Evolutionary conservation across 257 asterid species (phyloP), one percentile per base, ranked within the genome.

Genomic region (Datura wrightii): DNA sequence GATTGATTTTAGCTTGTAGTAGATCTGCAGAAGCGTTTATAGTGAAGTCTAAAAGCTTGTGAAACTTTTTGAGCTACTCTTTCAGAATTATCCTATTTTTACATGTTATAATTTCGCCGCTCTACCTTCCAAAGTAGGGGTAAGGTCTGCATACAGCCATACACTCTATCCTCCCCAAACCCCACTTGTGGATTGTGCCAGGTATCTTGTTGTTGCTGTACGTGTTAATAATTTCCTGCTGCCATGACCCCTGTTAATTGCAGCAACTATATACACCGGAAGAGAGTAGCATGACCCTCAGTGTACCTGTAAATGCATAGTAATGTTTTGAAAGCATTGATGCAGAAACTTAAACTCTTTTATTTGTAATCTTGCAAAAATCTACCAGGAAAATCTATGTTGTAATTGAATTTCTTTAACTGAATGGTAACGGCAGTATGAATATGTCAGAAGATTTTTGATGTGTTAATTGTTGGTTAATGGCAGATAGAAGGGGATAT

Each of bases 401-500:
- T 76, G 50, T 52, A 50, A 2, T 76, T 48, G 44, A 74, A 50
- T 76, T 3, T 74, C 59, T 74, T 74, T 74, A 74, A 48, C 42
- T 10, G 5, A 48, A 74, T 74, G 16, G 11, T 10, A 74, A 15
- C 58, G 19, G 19, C 42, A 74, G 41, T 46, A 46, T 50, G 62
- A 76, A 76, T 76, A 50, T 76, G 62, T 13, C 81, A 50, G 62
- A 76, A 76, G 60, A 62, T 48, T 36, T 52, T 66, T 66, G 50
- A 83, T 41, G 19, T 79, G 65, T 69, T 60, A 24, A 52, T 74
- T 70, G 58, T 24, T 55, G 79, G 74, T 58, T 58, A 10, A 79
- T 89, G 86, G 84, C 91, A 91, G 94, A 89, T 93, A 83, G 94
- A 91, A 89, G 94, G 94, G 52, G 89, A 85, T 55, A 85, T 90